Evolutionary conservation across 2,329 filamentous ascomycete species (phyloP).

Genomic region (Alternaria brassicae): DNA sequence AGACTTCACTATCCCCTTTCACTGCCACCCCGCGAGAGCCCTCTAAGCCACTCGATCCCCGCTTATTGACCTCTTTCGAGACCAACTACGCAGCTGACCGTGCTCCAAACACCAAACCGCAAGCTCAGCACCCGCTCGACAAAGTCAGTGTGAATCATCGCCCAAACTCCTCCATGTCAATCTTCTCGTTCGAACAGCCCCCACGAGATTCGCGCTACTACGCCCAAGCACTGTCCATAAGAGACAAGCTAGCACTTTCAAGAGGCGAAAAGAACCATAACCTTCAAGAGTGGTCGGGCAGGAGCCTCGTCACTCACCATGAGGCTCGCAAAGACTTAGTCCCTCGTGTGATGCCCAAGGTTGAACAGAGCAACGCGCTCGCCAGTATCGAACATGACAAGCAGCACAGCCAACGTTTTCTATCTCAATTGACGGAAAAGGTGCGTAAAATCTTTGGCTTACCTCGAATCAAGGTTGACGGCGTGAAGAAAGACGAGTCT

Average conservation of each 20-base stretch:
- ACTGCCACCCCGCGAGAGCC: not conserved
- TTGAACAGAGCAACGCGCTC: conserved; percentile 10
- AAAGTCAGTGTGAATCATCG: not conserved
- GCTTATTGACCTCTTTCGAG: not conserved
- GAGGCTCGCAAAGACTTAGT: conserved; percentile 18
- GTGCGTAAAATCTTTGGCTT: conserved; percentile 16
- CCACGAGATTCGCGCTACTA: conserved; percentile 32
- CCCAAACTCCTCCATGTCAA: not conserved
- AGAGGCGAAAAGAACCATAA: conserved; percentile 30
- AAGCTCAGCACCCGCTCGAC: not conserved
- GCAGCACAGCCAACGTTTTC: conserved; percentile 11
- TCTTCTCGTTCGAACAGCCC: not conserved
- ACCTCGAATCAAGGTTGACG: conserved; percentile 13
- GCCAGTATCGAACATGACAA: conserved; percentile 19
- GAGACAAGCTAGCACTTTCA: conserved; percentile 26
- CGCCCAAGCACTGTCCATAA: conserved; percentile 19
- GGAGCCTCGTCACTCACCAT: conserved; percentile 18
- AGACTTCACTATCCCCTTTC: not conserved
- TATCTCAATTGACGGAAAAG: conserved; percentile 8
- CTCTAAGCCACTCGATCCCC: not conserved
- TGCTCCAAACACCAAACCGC: conserved; percentile 2
- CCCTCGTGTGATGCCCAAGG: conserved; percentile 12
- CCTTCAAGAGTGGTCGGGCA: conserved; percentile 21
- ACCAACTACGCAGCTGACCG: not conserved
- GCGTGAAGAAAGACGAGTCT: conserved; percentile 1